These are phyloP conservation scores for Ulota crispa DNA, from an alignment of 225 moss, liverwort and hornwort genomes.

Conservation along the genomic window DNA sequence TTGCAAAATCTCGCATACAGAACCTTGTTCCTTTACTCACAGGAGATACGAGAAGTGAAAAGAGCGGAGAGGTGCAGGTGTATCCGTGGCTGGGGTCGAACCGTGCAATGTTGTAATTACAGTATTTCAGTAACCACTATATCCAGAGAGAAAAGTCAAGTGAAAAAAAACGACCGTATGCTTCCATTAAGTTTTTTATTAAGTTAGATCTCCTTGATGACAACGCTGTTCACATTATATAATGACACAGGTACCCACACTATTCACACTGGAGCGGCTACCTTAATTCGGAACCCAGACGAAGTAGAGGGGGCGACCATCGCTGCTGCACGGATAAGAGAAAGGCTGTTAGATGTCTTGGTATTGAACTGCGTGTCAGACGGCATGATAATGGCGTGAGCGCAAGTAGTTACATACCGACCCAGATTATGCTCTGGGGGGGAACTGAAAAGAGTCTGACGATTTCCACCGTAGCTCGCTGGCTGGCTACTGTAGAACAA, in stretches of 20 bases:
- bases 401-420: conserved; percentile 44
- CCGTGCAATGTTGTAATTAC: no score
- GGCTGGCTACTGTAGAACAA: conserved; percentile 7
- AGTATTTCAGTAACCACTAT: no score
- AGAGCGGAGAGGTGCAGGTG: no score
- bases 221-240: not conserved
- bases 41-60: no score
- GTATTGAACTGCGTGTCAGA: conserved; percentile 12
- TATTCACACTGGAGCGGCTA: not conserved
- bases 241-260: not conserved
- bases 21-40: no score
- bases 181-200: no score
- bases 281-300: not conserved
- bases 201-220: not conserved
- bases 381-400: conserved; percentile 18
- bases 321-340: not conserved
- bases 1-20: no score
- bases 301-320: not conserved
- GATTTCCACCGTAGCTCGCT: not conserved
- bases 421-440: conserved; percentile 44
- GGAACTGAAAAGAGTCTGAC: conserved; percentile 32
- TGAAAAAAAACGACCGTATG: no score
- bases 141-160: no score
- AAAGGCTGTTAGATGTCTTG: not conserved
- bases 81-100: no score